These are phyloP conservation scores for Phytophthora pistaciae DNA, from an alignment of 352 stramenopile genomes.

Conservation along the genomic window DNA sequence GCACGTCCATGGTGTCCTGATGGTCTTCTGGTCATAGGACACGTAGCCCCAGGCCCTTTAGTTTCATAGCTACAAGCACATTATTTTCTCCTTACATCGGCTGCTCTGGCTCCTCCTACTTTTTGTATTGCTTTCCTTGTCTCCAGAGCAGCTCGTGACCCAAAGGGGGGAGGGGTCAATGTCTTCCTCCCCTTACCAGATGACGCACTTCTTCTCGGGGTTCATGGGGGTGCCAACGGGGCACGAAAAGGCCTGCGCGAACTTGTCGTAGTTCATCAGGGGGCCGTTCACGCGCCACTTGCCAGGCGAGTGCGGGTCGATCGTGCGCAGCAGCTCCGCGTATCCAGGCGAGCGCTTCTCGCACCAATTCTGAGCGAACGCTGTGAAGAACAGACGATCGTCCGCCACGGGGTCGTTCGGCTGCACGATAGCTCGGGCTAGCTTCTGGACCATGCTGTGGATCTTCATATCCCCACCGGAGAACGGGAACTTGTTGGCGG, in stretches of 20 bases:
- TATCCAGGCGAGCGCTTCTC: slow-evolving; percentile 57
- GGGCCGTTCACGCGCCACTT: slow-evolving; percentile 77
- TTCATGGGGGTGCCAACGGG: slow-evolving; percentile 71
- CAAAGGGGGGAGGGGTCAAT: too few species aligned
- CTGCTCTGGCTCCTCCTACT: neutral
- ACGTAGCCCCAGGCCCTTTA: too few species aligned
- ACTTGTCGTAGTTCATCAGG: slow-evolving; percentile 72
- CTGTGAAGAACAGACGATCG: slow-evolving; percentile 71
- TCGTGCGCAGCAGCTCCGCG: slow-evolving; percentile 56
- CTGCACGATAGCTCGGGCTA: slow-evolving; percentile 40
- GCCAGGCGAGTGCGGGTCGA: slow-evolving; percentile 65
- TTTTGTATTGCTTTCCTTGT: neutral
- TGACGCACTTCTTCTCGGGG: slow-evolving; percentile 65
- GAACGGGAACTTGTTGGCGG: slow-evolving; percentile 32
- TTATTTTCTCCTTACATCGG: neutral
- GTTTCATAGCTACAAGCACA: neutral
- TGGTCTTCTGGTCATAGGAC: too few species aligned
- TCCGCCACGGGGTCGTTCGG: slow-evolving; percentile 37
- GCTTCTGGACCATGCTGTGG: slow-evolving; percentile 30
- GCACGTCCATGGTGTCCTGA: neutral
- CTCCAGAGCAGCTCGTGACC: neutral
- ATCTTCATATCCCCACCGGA: slow-evolving; percentile 32
- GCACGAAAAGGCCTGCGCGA: slow-evolving; percentile 75
- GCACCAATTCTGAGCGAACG: slow-evolving; percentile 77
- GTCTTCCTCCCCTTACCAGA: slow-evolving; percentile 66